Conservation (phyloP, 2,329 filamentous ascomycete genomes). For the Ascosphaera aggregata region DNA sequence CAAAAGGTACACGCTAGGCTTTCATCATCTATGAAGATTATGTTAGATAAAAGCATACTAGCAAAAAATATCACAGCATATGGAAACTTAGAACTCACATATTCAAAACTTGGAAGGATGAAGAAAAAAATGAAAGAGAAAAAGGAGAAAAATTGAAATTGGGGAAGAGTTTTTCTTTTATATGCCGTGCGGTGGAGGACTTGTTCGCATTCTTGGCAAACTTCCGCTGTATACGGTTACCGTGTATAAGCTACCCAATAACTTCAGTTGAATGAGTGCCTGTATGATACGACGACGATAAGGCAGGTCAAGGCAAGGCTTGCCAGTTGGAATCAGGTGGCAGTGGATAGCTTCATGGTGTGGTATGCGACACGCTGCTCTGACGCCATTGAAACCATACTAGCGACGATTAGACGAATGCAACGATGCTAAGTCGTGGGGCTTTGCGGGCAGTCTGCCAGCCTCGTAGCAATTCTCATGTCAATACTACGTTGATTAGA, state of each 20-base stretch:
- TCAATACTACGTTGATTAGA: background rate
- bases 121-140: constrained; percentile 34
- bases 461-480: background rate
- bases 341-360: too few species aligned
- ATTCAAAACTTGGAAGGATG: constrained; percentile 99
- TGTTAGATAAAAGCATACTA: constrained; percentile 15
- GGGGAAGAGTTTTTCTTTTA: constrained; percentile 3
- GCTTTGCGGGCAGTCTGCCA: background rate
- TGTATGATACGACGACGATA: too few species aligned
- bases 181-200: background rate
- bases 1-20: constrained; percentile 91
- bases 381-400: too few species aligned
- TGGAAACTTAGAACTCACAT: constrained; percentile 38
- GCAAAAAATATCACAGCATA: constrained; percentile 2
- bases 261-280: too few species aligned
- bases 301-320: too few species aligned
- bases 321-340: too few species aligned
- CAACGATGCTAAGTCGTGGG: background rate
- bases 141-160: constrained; percentile 11
- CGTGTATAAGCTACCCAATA: too few species aligned
- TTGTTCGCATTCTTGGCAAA: constrained; percentile 3
- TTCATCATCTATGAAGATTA: constrained; percentile 70
- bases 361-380: too few species aligned
- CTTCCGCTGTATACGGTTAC: background rate
- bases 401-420: background rate